Percentiles rank a stretch among this genome's conserved stretches.
Conservation (phyloP, 257 asterid genomes). For the Capsicum baccatum region DNA sequence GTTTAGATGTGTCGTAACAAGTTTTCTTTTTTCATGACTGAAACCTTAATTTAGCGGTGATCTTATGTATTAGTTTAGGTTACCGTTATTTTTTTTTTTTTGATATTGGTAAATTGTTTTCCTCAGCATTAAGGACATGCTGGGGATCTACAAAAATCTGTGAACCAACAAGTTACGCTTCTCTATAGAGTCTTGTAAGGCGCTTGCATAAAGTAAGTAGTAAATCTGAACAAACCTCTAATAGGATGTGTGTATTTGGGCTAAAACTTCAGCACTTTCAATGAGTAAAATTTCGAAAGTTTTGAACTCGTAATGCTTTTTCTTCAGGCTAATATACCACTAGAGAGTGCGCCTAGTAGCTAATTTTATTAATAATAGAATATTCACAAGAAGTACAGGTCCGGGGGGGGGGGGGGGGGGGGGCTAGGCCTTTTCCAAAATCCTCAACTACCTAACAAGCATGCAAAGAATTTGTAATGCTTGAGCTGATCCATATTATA, state of each 20-base stretch:
- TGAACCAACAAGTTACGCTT: not conserved
- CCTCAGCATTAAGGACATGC: no score
- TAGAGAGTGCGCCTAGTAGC: no score
- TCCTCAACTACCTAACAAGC: no score
- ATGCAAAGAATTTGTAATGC: not conserved
- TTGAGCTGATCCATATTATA: constrained; percentile 18
- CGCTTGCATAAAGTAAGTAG: not conserved
- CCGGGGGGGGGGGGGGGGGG: no score
- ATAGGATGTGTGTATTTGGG: not conserved
- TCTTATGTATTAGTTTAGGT: not conserved
- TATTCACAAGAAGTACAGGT: no score
- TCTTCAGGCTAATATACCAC: no score
- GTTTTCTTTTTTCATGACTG: constrained; percentile 2
- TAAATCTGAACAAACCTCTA: not conserved
- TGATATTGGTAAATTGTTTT: no score
- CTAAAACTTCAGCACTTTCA: constrained; percentile 6
- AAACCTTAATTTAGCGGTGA: not conserved
- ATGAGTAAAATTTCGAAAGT: not conserved
- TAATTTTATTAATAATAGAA: no score
- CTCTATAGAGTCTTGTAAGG: not conserved
- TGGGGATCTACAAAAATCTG: no score
- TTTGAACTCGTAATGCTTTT: no score
- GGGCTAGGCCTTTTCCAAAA: no score
- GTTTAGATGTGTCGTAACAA: not conserved
- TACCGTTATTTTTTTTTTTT: not conserved